Conservation (phyloP, 2,329 filamentous ascomycete genomes). For the Hypoxylon sp. region DNA sequence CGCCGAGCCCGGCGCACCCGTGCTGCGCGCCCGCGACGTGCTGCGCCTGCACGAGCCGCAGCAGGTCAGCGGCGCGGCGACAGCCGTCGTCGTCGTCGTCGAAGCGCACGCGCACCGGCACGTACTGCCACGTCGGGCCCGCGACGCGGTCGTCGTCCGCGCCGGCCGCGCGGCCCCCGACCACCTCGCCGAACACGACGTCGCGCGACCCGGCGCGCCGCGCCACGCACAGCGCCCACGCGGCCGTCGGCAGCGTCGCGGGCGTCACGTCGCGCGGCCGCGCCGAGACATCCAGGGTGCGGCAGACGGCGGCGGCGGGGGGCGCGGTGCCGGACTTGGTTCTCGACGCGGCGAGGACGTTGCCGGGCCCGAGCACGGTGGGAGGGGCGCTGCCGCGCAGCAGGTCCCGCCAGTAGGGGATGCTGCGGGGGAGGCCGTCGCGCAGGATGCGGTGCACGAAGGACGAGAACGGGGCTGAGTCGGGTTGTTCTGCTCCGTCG, state of each 20-base stretch:
- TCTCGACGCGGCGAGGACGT: no score
- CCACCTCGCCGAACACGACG: conserved; percentile 72
- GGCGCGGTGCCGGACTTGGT: no score
- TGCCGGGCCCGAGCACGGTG: no score
- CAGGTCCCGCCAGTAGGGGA: conserved; percentile 68
- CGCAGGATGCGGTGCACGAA: conserved; percentile 55
- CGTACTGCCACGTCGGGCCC: conserved; percentile 73
- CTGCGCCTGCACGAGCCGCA: conserved; percentile 62
- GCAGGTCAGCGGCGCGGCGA: conserved; percentile 61
- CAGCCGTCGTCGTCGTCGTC: conserved; percentile 54
- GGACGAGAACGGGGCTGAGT: conserved; percentile 54
- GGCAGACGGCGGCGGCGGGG: conserved; percentile 54
- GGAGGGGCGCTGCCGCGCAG: conserved; percentile 64
- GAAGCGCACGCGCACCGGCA: conserved; percentile 68
- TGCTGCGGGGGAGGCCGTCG: conserved; percentile 56
- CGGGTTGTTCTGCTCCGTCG: conserved; percentile 43
- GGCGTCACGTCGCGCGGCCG: conserved; percentile 65
- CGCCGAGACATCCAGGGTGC: conserved; percentile 55
- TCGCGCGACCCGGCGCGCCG: conserved; percentile 60
- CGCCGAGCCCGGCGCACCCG: conserved; percentile 61
- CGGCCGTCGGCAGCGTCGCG: conserved; percentile 71
- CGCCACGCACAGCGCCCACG: conserved; percentile 70
- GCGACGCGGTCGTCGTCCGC: conserved; percentile 63
- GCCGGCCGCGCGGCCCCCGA: conserved; percentile 68
- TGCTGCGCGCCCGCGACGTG: conserved; percentile 63